Percentiles rank a stretch among this genome's conserved stretches.
Evolutionary conservation across 805 yeast genomes (phyloP).

Genomic region (Saccharomycopsis javanensis): DNA sequence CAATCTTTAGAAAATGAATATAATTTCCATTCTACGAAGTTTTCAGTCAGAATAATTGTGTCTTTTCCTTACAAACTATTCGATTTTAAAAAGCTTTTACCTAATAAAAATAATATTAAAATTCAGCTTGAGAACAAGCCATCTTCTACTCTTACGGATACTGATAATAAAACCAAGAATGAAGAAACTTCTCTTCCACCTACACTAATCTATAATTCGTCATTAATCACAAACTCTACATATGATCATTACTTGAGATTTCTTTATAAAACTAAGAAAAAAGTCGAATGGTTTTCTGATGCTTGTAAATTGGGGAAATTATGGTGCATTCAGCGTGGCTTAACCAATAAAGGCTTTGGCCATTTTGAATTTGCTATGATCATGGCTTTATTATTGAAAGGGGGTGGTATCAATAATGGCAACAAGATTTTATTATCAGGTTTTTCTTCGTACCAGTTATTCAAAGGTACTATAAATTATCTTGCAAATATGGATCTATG

Average conservation of each 20-base stretch:
- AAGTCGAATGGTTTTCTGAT: slow-evolving; percentile 73
- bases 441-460: slow-evolving; percentile 85
- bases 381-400: slow-evolving; percentile 72
- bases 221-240: slow-evolving; percentile 60
- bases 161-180: background rate
- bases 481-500: slow-evolving; percentile 71
- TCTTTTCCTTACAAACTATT: slow-evolving; percentile 67
- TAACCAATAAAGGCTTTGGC: slow-evolving; percentile 64
- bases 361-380: slow-evolving; percentile 79
- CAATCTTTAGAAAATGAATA: slow-evolving; percentile 35
- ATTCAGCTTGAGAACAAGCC: slow-evolving; percentile 33
- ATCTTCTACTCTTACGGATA: slow-evolving; percentile 23
- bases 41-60: slow-evolving; percentile 60
- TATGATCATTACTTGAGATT: slow-evolving; percentile 64
- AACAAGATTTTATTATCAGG: slow-evolving; percentile 75
- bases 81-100: slow-evolving; percentile 64
- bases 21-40: slow-evolving; percentile 37
- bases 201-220: slow-evolving; percentile 81
- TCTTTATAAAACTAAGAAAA: slow-evolving; percentile 63
- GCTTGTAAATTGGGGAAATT: slow-evolving; percentile 80
- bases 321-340: slow-evolving; percentile 84
- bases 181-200: slow-evolving; percentile 29
- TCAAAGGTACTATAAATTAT: slow-evolving; percentile 78
- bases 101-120: slow-evolving; percentile 75
- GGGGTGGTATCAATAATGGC: slow-evolving; percentile 75